Percentiles rank a stretch among this genome's conserved stretches.
Conservation (phyloP, 1,284 basidiomycete species). For the Cerrena zonata region DNA sequence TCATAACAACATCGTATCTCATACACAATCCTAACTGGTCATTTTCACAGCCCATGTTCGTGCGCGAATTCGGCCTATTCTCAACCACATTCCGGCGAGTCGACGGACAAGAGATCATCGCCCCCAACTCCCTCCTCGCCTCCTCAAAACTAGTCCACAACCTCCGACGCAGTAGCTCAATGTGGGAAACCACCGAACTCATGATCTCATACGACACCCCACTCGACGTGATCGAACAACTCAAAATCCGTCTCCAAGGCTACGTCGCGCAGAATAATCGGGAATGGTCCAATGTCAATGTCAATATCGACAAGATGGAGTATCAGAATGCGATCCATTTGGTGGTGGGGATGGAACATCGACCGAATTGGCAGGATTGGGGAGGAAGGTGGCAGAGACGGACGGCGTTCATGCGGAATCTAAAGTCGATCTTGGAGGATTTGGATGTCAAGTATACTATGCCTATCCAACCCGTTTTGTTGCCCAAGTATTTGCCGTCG, state of each 20-base stretch:
- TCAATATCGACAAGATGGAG: slow-evolving; percentile 74
- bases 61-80: slow-evolving; percentile 77
- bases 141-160: slow-evolving; percentile 74
- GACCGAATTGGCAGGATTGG: slow-evolving; percentile 85
- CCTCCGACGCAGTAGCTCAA: slow-evolving; percentile 66
- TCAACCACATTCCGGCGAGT: slow-evolving; percentile 75
- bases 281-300: slow-evolving; percentile 60
- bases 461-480: slow-evolving; percentile 65
- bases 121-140: slow-evolving; percentile 74
- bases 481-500: slow-evolving; percentile 31
- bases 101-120: slow-evolving; percentile 76
- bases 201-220: slow-evolving; percentile 63
- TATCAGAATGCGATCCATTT: slow-evolving; percentile 67
- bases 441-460: slow-evolving; percentile 65
- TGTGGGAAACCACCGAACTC: slow-evolving; percentile 74
- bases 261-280: slow-evolving; percentile 66
- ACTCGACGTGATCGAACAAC: slow-evolving; percentile 62
- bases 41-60: slow-evolving; percentile 42
- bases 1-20: background rate
- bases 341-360: slow-evolving; percentile 71
- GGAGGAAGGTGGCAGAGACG: slow-evolving; percentile 70
- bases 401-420: slow-evolving; percentile 65
- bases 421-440: slow-evolving; percentile 66
- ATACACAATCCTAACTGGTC: background rate
- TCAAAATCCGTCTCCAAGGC: slow-evolving; percentile 51